Conservation (phyloP, 2,329 filamentous ascomycete species). For the Rugonectria rugulosa region DNA sequence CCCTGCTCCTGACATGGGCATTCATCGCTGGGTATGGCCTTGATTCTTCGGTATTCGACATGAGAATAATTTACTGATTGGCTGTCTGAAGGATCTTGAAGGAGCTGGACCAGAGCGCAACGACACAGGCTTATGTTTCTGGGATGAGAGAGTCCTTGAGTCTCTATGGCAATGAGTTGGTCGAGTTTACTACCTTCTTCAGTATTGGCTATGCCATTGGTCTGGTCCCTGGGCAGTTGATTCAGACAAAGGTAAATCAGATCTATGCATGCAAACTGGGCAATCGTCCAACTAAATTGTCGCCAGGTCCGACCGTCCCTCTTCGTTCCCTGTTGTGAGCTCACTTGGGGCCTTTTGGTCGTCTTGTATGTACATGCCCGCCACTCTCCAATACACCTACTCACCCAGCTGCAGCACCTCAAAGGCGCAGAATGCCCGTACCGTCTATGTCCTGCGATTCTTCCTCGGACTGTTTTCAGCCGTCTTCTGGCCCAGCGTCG, state of each 20-base stretch:
- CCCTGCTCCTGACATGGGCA: conserved; percentile 46
- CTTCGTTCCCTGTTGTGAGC: conserved; percentile 49
- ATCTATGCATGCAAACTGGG: not conserved
- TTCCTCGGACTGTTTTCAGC: conserved; percentile 51
- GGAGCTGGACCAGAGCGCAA: conserved; percentile 48
- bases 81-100: conserved; percentile 39
- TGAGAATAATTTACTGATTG: not conserved
- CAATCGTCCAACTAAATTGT: not conserved
- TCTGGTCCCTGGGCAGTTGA: conserved; percentile 48
- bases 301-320: conserved; percentile 46
- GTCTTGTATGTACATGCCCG: conserved; percentile 27
- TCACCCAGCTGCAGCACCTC: too few species aligned
- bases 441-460: conserved; percentile 51
- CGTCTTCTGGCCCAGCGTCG: conserved; percentile 48
- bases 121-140: conserved; percentile 47
- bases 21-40: conserved; percentile 43
- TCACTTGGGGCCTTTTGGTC: conserved; percentile 41
- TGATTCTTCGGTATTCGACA: not conserved
- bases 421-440: conserved; percentile 46
- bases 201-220: conserved; percentile 67
- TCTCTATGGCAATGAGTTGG: conserved; percentile 59
- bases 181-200: conserved; percentile 61
- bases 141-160: conserved; percentile 43
- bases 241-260: conserved; percentile 43
- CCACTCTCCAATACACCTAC: not conserved